phyloP scores from a whole-genome alignment of 1,284 basidiomycete genomes.

The Papiliotrema terrestris region DNA sequence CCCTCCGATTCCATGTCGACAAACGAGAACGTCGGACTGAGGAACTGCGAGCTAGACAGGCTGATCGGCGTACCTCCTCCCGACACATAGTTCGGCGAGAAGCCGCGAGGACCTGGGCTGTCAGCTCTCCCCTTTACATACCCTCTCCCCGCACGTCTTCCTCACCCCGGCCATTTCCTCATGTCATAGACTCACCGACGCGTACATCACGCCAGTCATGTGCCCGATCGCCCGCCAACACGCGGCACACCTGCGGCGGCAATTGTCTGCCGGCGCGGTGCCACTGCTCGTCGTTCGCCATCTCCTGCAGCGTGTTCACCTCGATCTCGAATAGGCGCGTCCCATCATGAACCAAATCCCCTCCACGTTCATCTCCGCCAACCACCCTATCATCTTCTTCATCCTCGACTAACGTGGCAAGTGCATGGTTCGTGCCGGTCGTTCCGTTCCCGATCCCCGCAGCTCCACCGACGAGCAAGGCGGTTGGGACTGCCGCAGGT shows the following conservation, averaged over 20 bases:
- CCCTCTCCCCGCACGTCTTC: background rate
- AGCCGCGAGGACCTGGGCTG: background rate
- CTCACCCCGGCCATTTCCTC: too few relatives aligned
- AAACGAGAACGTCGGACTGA: slow-evolving; percentile 20
- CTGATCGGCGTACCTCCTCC: slow-evolving; percentile 3
- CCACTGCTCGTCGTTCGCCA: slow-evolving; percentile 26
- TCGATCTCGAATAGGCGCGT: slow-evolving; percentile 31
- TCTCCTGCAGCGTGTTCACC: slow-evolving; percentile 28
- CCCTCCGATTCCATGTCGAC: slow-evolving; percentile 3
- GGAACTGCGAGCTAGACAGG: slow-evolving; percentile 13
- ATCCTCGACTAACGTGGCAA: background rate
- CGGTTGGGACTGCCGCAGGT: too few relatives aligned
- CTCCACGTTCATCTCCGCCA: slow-evolving; percentile 24
- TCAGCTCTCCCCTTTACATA: background rate
- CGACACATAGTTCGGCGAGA: background rate
- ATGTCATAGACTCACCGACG: slow-evolving; percentile 13
- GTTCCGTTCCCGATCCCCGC: too few relatives aligned
- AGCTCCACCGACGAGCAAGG: too few relatives aligned
- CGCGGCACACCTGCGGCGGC: slow-evolving; percentile 30
- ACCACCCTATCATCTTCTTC: slow-evolving; percentile 11
- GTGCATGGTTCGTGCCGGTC: too few relatives aligned
- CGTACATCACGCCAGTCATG: slow-evolving; percentile 24
- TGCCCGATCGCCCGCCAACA: slow-evolving; percentile 15
- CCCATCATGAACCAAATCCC: slow-evolving; percentile 18
- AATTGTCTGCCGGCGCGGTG: slow-evolving; percentile 22